A percentile compares a stretch with the other conserved stretches of the same genome.
Evolutionary conservation across 352 stramenopile genomes (phyloP).

Genomic region (Globisporangium rhizosaccharum): DNA sequence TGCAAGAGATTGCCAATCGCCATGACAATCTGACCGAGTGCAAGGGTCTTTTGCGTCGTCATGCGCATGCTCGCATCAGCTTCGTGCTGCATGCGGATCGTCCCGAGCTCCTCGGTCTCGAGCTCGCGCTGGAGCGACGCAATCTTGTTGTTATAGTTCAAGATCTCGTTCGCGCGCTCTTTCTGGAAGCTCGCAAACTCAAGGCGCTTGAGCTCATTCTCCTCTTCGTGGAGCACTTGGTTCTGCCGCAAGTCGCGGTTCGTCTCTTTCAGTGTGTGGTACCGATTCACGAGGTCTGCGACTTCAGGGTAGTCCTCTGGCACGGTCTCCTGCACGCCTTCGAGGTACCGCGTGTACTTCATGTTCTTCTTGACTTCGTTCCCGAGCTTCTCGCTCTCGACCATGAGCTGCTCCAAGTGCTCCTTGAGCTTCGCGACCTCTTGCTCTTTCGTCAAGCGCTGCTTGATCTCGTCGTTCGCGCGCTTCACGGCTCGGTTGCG

Average conservation of each 20-base stretch:
- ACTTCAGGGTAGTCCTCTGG: constrained; percentile 92
- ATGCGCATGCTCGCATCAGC: constrained; percentile 82
- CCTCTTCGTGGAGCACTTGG: constrained; percentile 75
- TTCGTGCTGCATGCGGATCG: constrained; percentile 82
- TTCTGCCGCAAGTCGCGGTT: constrained; percentile 79
- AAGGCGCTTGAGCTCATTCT: constrained; percentile 81
- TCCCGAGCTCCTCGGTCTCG: constrained; percentile 60
- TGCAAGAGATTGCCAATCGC: constrained; percentile 82
- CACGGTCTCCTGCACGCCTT: constrained; percentile 86
- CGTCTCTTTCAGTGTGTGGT: constrained; percentile 89
- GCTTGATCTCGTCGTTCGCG: constrained; percentile 90
- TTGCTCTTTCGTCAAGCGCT: constrained; percentile 86
- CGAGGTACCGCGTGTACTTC: constrained; percentile 87
- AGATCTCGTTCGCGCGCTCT: constrained; percentile 88
- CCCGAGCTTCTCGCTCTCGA: constrained; percentile 61
- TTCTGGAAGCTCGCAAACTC: constrained; percentile 86
- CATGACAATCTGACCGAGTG: constrained; percentile 89
- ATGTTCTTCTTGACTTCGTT: constrained; percentile 71
- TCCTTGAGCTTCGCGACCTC: constrained; percentile 71
- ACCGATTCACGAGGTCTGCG: constrained; percentile 88
- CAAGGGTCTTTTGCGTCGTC: constrained; percentile 89
- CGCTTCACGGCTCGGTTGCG: constrained; percentile 90
- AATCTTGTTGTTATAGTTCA: constrained; percentile 91
- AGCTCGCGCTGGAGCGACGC: constrained; percentile 78
- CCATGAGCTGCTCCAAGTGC: constrained; percentile 56